Evolutionary conservation across 129 eudicot genomes (phyloP).

Genomic region (Escallonia rubra): DNA sequence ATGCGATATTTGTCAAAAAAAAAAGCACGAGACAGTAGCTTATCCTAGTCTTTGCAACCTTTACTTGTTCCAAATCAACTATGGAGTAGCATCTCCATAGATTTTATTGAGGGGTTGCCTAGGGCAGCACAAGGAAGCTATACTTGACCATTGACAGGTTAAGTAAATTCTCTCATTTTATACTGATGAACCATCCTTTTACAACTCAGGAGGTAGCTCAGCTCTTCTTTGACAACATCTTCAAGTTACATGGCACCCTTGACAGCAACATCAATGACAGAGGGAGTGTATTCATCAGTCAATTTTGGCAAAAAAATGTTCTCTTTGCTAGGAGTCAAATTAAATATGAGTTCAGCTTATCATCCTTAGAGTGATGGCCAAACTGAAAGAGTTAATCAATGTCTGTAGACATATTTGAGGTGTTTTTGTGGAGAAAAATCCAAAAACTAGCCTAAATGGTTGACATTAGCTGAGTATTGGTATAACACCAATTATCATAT

Average conservation of each 20-base stretch:
- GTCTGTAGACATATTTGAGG: neutral
- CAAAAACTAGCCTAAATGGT: neutral
- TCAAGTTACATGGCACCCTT: slow-evolving; percentile 3
- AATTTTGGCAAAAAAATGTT: neutral
- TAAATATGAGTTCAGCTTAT: neutral
- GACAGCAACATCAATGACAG: neutral
- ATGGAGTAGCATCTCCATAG: too few relatives aligned
- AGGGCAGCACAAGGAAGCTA: too few relatives aligned
- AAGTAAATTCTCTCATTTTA: neutral
- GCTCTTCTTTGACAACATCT: neutral
- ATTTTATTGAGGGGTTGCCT: too few relatives aligned
- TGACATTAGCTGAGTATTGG: neutral
- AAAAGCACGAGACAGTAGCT: too few relatives aligned
- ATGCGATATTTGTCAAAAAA: too few relatives aligned
- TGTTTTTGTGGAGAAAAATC: neutral
- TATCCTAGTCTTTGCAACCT: too few relatives aligned
- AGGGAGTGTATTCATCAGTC: neutral
- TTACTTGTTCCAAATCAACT: too few relatives aligned
- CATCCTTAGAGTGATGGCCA: slow-evolving; percentile 18
- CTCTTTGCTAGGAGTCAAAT: neutral
- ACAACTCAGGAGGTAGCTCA: neutral
- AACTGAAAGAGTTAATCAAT: slow-evolving; percentile 4
- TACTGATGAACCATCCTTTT: neutral
- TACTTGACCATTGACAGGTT: neutral
- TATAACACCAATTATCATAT: neutral